These are phyloP conservation scores for Alternaria angustiovoidea DNA, from an alignment of 2,329 filamentous ascomycete species.

Conservation along the genomic window DNA sequence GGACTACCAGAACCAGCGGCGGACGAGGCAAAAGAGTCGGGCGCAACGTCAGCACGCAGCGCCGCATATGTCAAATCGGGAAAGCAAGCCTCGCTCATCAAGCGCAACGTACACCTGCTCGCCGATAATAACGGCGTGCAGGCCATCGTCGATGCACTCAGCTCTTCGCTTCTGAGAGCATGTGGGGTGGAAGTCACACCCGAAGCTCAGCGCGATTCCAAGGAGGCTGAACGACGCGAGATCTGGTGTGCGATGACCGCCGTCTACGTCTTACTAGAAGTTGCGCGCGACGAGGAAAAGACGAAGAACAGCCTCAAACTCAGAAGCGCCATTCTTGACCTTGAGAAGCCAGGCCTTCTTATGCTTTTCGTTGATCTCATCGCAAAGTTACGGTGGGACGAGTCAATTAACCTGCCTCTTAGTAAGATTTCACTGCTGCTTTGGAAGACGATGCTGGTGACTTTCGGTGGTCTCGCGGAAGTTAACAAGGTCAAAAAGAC, in stretches of 20 bases:
- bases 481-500: constrained; percentile 77
- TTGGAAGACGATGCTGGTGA: constrained; percentile 89
- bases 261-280: constrained; percentile 59
- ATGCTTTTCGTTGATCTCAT: constrained; percentile 73
- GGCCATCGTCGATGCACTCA: constrained; percentile 51
- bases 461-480: constrained; percentile 81
- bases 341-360: constrained; percentile 68
- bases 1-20: constrained; percentile 39
- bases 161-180: constrained; percentile 42
- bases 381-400: constrained; percentile 63
- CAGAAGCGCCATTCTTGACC: constrained; percentile 46
- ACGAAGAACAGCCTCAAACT: constrained; percentile 60
- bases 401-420: constrained; percentile 66
- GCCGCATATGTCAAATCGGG: constrained; percentile 44
- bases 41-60: constrained; percentile 11
- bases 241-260: constrained; percentile 60
- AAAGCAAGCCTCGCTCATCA: constrained; percentile 56
- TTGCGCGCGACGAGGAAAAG: constrained; percentile 49
- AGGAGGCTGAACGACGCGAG: constrained; percentile 53
- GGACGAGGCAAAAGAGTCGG: constrained; percentile 15
- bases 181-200: constrained; percentile 39
- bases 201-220: constrained; percentile 41
- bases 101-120: constrained; percentile 54
- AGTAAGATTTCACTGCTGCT: constrained; percentile 74
- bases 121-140: constrained; percentile 52